Evolutionary conservation across 1,139 yeast species (phyloP).

Genomic region (Suzukiozyma palmioleophila): DNA sequence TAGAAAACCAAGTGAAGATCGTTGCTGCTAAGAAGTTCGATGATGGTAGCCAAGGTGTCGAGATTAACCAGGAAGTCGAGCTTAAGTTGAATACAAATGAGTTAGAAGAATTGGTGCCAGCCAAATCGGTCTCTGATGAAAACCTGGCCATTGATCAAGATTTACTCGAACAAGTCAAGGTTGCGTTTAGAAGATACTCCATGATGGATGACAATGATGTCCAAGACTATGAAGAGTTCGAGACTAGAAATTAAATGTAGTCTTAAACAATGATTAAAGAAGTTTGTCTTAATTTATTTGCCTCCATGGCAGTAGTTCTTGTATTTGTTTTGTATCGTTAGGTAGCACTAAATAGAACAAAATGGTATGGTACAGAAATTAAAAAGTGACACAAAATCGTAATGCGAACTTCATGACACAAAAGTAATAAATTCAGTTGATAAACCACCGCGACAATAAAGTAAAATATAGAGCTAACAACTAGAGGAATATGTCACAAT

Average conservation of each 20-base stretch:
- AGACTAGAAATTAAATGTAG: constrained; percentile 30
- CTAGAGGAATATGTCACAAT: constrained; percentile 44
- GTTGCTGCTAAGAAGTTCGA: constrained; percentile 14
- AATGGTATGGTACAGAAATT: neutral
- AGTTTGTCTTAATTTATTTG: no score
- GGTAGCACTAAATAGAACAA: no score
- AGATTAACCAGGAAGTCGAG: constrained; percentile 16
- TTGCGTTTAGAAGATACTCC: constrained; percentile 48
- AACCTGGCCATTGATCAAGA: constrained; percentile 29
- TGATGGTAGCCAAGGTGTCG: constrained; percentile 15
- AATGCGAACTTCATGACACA: neutral
- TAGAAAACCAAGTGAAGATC: constrained; percentile 15
- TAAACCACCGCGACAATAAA: neutral
- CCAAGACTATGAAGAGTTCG: constrained; percentile 53
- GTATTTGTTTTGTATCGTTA: no score
- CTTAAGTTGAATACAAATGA: constrained; percentile 19
- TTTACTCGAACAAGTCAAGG: constrained; percentile 48
- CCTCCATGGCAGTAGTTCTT: no score
- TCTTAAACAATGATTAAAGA: no score
- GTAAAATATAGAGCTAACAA: neutral
- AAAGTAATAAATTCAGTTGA: no score
- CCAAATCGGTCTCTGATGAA: constrained; percentile 16
- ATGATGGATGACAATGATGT: constrained; percentile 34
- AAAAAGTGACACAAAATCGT: neutral
- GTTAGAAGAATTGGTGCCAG: constrained; percentile 29